Percentiles rank a stretch among this genome's conserved stretches.
Conservation (phyloP, 2,329 filamentous ascomycete genomes). For the Drechslerella dactyloides region DNA sequence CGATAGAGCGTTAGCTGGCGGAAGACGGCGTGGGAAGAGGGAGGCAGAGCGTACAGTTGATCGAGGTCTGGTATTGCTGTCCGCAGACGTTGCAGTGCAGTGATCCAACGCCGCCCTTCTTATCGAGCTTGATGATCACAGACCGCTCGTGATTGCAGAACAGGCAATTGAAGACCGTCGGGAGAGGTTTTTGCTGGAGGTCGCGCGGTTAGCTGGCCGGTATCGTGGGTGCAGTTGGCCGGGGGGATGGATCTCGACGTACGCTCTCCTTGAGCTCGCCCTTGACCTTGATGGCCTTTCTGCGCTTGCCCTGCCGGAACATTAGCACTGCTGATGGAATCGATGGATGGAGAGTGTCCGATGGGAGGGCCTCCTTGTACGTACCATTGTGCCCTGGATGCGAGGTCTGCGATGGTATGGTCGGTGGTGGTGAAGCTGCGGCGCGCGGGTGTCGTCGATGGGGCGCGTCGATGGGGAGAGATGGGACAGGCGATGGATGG, state of each 20-base stretch:
- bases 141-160: slow-evolving; percentile 99
- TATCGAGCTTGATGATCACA: slow-evolving; percentile 88
- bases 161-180: slow-evolving; percentile 89
- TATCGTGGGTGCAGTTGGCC: background rate
- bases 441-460: background rate
- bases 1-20: slow-evolving; percentile 4
- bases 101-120: slow-evolving; percentile 84
- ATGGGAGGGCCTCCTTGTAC: background rate
- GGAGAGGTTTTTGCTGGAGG: slow-evolving; percentile 70
- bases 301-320: slow-evolving; percentile 35
- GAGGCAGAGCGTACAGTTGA: slow-evolving; percentile 73
- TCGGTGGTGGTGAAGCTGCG: slow-evolving; percentile 1
- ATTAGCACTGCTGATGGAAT: background rate
- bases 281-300: slow-evolving; percentile 50
- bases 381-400: slow-evolving; percentile 19
- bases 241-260: slow-evolving; percentile 7
- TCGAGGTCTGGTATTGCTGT: slow-evolving; percentile 88
- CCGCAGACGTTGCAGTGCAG: slow-evolving; percentile 91
- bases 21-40: background rate
- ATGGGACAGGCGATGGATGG: background rate
- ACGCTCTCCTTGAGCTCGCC: slow-evolving; percentile 47
- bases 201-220: background rate
- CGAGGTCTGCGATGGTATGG: slow-evolving; percentile 1
- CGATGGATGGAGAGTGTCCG: background rate
- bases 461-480: background rate